Evolutionary conservation across 2,329 filamentous ascomycete genomes (phyloP).

Genomic region (Pseudogymnoascus sp.): DNA sequence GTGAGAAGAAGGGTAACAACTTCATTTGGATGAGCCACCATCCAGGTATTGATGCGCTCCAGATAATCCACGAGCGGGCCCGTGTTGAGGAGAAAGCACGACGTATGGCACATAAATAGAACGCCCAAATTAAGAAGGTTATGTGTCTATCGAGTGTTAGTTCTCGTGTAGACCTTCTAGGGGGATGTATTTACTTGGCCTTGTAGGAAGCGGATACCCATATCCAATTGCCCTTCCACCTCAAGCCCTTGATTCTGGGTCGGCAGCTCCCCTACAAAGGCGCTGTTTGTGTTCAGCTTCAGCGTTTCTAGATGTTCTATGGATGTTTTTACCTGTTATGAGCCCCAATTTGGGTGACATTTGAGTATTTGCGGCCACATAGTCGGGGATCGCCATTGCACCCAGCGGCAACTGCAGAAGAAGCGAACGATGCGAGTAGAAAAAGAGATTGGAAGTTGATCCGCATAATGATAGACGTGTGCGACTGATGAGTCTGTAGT

Average conservation of each 20-base stretch:
- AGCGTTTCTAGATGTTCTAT: conserved; percentile 39
- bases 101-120: conserved; percentile 52
- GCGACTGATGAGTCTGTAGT: not conserved
- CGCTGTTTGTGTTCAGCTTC: conserved; percentile 33
- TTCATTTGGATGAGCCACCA: conserved; percentile 51
- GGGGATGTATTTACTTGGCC: conserved; percentile 49
- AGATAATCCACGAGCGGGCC: conserved; percentile 51
- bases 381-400: conserved; percentile 79
- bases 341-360: conserved; percentile 67
- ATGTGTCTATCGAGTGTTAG: conserved; percentile 11
- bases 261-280: conserved; percentile 26
- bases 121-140: not conserved
- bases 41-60: conserved; percentile 50
- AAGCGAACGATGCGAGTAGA: conserved; percentile 9
- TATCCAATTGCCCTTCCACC: conserved; percentile 49
- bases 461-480: not conserved
- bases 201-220: conserved; percentile 58
- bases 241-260: conserved; percentile 51
- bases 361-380: conserved; percentile 64
- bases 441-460: not conserved
- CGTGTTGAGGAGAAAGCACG: conserved; percentile 51
- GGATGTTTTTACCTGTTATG: conserved; percentile 56
- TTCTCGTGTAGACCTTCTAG: conserved; percentile 42
- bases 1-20: conserved; percentile 58
- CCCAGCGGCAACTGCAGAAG: conserved; percentile 22